Conservation (phyloP, 2,329 filamentous ascomycete species). For the Penicillium rolfsii region DNA sequence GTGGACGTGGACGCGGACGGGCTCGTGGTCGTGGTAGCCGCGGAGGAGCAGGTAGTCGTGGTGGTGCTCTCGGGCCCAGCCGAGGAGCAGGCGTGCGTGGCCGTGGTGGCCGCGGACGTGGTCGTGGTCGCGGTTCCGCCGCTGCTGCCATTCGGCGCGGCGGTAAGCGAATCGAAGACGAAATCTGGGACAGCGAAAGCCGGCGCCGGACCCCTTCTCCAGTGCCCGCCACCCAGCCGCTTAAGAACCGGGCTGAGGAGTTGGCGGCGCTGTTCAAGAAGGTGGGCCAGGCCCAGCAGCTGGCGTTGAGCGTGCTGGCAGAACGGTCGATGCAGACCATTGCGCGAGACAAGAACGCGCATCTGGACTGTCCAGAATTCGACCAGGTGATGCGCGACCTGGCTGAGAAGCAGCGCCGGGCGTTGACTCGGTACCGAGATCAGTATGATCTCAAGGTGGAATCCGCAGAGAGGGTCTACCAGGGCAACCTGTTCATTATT, state of each 20-base stretch:
- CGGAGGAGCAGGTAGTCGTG: slow-evolving; percentile 40
- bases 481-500: slow-evolving; percentile 39
- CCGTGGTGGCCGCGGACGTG: slow-evolving; percentile 36
- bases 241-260: slow-evolving; percentile 48
- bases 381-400: slow-evolving; percentile 41
- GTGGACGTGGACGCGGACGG: slow-evolving; percentile 2
- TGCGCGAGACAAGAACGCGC: slow-evolving; percentile 46
- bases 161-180: slow-evolving; percentile 30
- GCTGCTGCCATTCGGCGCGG: slow-evolving; percentile 23
- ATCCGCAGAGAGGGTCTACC: slow-evolving; percentile 34
- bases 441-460: slow-evolving; percentile 41
- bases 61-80: slow-evolving; percentile 28
- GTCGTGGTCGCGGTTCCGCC: slow-evolving; percentile 29
- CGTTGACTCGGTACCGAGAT: slow-evolving; percentile 32
- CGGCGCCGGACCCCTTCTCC: slow-evolving; percentile 42
- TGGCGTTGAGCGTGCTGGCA: slow-evolving; percentile 46
- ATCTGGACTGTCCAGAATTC: slow-evolving; percentile 46
- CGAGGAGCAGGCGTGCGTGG: slow-evolving; percentile 23
- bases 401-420: slow-evolving; percentile 31
- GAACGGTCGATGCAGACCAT: slow-evolving; percentile 44
- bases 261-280: slow-evolving; percentile 47
- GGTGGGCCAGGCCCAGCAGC: slow-evolving; percentile 46
- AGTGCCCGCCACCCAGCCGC: slow-evolving; percentile 41
- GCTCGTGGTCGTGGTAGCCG: slow-evolving; percentile 39
- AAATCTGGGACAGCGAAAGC: slow-evolving; percentile 36